These are phyloP conservation scores for Aspergillus felis DNA, from an alignment of 2,329 filamentous ascomycete species.

Conservation along the genomic window DNA sequence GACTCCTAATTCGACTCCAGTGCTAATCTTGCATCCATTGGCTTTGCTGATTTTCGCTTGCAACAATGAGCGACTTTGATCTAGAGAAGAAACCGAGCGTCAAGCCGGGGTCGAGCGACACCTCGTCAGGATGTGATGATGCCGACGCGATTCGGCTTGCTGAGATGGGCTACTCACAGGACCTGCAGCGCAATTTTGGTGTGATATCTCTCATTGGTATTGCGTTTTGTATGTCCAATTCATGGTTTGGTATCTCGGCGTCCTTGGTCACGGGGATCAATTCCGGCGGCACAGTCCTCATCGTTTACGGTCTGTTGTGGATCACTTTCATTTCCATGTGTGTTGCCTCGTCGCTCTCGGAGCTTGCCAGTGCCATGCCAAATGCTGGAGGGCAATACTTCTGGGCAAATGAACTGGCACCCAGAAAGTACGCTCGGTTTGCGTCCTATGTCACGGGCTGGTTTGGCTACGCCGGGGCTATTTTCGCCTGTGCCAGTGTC, in stretches of 20 bases:
- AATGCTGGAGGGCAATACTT: constrained; percentile 52
- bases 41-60: constrained; percentile 1
- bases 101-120: constrained; percentile 10
- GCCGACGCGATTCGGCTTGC: constrained; percentile 42
- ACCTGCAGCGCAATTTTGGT: constrained; percentile 44
- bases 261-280: constrained; percentile 49
- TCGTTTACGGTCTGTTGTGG: constrained; percentile 48
- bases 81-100: constrained; percentile 18
- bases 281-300: constrained; percentile 46
- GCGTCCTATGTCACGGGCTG: constrained; percentile 49
- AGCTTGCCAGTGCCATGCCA: constrained; percentile 47
- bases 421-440: constrained; percentile 42
- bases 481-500: constrained; percentile 53
- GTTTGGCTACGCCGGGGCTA: constrained; percentile 51
- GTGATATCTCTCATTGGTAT: constrained; percentile 47
- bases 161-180: constrained; percentile 47
- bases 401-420: constrained; percentile 48
- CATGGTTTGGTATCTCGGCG: constrained; percentile 50
- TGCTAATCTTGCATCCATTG: constrained; percentile 9
- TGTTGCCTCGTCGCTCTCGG: constrained; percentile 44
- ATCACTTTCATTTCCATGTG: constrained; percentile 44
- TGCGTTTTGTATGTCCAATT: constrained; percentile 50
- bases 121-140: constrained; percentile 14
- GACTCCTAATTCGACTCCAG: background rate
- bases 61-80: constrained; percentile 16